Conservation (phyloP, 2,329 filamentous ascomycete species). For the Xylaria sp. region DNA sequence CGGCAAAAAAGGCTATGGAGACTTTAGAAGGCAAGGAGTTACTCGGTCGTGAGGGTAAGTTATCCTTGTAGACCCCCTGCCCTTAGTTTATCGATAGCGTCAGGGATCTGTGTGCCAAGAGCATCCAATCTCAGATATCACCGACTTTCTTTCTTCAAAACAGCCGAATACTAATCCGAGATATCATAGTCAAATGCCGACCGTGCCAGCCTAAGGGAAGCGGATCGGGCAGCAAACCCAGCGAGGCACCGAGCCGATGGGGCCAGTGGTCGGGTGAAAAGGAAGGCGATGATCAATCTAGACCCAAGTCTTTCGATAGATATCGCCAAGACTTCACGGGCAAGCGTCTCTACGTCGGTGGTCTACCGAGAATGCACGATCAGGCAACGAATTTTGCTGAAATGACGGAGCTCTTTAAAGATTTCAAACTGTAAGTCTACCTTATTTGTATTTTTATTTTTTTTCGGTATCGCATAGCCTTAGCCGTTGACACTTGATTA, state of each 20-base stretch:
- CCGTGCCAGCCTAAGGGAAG: constrained; percentile 65
- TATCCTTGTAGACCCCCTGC: not conserved
- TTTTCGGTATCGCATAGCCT: not conserved
- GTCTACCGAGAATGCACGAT: constrained; percentile 61
- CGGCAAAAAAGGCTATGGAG: constrained; percentile 68
- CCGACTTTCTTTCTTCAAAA: not conserved
- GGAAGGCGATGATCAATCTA: constrained; percentile 39
- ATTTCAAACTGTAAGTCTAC: constrained; percentile 56
- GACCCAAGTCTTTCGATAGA: constrained; percentile 33
- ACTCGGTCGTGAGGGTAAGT: constrained; percentile 60
- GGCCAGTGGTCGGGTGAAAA: constrained; percentile 55
- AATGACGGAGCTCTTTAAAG: constrained; percentile 60
- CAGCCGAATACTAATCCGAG: constrained; percentile 17
- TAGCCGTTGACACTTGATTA: constrained; percentile 36
- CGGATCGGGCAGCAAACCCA: constrained; percentile 35
- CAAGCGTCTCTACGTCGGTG: constrained; percentile 63
- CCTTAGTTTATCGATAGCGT: not conserved
- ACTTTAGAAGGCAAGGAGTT: constrained; percentile 66
- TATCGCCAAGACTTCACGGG: constrained; percentile 45
- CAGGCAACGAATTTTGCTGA: constrained; percentile 60
- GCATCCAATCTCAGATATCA: not conserved
- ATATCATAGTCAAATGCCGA: constrained; percentile 66
- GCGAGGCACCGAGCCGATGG: constrained; percentile 55
- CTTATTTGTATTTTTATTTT: not conserved
- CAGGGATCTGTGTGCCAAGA: not conserved